These are phyloP conservation scores for Globisporangium polare DNA, from an alignment of 352 stramenopile genomes.

Conservation along the genomic window DNA sequence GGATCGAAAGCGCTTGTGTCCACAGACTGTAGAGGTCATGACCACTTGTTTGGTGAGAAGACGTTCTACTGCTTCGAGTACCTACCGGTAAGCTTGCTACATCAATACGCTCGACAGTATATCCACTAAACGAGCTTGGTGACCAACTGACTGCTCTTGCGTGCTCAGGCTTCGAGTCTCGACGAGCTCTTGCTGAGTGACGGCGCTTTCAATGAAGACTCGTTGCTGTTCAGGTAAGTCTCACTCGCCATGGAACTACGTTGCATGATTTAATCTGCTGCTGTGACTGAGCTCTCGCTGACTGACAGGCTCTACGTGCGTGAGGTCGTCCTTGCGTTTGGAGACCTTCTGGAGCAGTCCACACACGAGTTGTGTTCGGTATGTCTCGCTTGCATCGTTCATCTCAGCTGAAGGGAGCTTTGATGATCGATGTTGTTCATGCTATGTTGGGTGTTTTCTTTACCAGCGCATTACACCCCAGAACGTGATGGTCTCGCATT, in stretches of 20 bases:
- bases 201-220: constrained; percentile 4
- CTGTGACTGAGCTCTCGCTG: neutral
- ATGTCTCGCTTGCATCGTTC: neutral
- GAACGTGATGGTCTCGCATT: constrained; percentile 6
- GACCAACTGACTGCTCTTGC: neutral
- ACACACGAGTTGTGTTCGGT: constrained; percentile 20
- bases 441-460: neutral
- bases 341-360: constrained; percentile 28
- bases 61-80: constrained; percentile 8
- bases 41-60: neutral
- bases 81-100: neutral
- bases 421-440: neutral
- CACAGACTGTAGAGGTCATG: neutral
- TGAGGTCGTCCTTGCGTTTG: constrained; percentile 21
- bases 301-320: constrained; percentile 4
- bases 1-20: neutral
- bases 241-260: neutral
- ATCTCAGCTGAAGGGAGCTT: neutral
- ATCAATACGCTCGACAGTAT: neutral
- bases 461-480: neutral
- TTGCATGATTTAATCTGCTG: neutral
- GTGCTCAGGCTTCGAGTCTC: neutral
- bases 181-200: constrained; percentile 1
- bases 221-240: constrained; percentile 3
- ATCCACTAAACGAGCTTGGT: neutral